Evolutionary conservation across 2,329 filamentous ascomycete genomes (phyloP).

Genomic region (Pyricularia grisea): DNA sequence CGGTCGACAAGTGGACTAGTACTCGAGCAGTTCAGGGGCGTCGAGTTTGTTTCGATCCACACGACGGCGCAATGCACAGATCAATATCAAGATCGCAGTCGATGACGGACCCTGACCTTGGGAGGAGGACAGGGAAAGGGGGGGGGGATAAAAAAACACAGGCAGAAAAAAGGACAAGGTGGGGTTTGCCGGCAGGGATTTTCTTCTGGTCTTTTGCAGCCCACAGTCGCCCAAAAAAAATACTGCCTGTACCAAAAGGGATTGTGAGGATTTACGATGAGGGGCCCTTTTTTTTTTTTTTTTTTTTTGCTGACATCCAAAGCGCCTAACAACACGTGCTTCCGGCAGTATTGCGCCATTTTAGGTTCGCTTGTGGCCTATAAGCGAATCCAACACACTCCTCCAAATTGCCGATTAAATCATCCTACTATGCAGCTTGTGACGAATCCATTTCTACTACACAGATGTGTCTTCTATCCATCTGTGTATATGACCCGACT

Average conservation of each 20-base stretch:
- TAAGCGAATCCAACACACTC: neutral
- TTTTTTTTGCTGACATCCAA: neutral
- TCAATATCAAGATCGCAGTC: neutral
- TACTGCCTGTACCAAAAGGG: too few relatives aligned
- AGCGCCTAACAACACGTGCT: neutral
- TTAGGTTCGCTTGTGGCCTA: neutral
- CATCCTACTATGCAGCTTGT: neutral
- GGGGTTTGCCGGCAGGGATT: neutral
- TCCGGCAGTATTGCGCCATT: neutral
- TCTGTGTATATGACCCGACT: neutral
- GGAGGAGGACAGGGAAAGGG: neutral
- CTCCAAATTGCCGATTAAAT: neutral
- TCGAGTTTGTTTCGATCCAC: neutral
- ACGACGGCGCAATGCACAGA: neutral
- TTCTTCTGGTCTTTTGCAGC: neutral
- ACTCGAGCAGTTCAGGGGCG: neutral
- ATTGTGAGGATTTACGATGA: neutral
- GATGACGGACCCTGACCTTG: neutral
- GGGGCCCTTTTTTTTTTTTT: neutral
- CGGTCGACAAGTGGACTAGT: neutral
- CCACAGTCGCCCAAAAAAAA: neutral
- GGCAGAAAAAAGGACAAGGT: neutral
- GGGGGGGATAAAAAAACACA: too few relatives aligned
- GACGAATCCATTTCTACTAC: neutral
- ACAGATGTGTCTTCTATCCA: neutral